phyloP scores from a whole-genome alignment of 495 filamentous ascomycete species.

The Tuber magnatum region DNA sequence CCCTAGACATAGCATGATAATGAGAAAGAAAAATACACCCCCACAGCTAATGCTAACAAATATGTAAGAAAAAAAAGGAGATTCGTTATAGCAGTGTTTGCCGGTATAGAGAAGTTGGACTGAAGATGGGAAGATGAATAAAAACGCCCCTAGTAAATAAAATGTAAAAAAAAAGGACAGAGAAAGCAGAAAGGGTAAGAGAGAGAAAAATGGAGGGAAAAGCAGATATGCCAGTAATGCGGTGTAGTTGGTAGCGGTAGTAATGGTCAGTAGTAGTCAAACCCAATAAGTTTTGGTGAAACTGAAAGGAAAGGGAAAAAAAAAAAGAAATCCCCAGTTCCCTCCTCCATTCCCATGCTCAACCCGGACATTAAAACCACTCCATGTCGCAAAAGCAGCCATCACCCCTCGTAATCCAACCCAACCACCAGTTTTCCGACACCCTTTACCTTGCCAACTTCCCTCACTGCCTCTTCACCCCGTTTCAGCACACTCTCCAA shows the following conservation, averaged over 20 bases:
- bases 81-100: constrained; percentile 24
- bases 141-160: constrained; percentile 3
- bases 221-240: not conserved
- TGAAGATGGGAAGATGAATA: not conserved
- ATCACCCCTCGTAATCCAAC: constrained; percentile 37
- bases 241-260: not conserved
- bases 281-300: not conserved
- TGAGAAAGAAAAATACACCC: constrained; percentile 14
- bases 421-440: constrained; percentile 40
- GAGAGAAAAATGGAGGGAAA: not conserved
- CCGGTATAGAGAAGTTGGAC: not conserved
- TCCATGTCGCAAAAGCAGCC: not conserved
- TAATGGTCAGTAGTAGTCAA: not conserved
- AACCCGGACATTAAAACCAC: constrained; percentile 8
- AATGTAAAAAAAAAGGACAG: not conserved
- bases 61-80: constrained; percentile 20
- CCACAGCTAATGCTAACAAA: constrained; percentile 8
- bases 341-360: constrained; percentile 11
- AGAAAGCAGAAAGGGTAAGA: no score
- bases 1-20: constrained; percentile 18
- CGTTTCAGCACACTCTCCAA: constrained; percentile 33
- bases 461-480: constrained; percentile 39
- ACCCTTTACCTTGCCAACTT: constrained; percentile 37
- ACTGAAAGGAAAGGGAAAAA: not conserved
- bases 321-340: constrained; percentile 7